Base-by-base conservation (phyloP, 306 rosid species). In the Gleditsia sinensis region DNA sequence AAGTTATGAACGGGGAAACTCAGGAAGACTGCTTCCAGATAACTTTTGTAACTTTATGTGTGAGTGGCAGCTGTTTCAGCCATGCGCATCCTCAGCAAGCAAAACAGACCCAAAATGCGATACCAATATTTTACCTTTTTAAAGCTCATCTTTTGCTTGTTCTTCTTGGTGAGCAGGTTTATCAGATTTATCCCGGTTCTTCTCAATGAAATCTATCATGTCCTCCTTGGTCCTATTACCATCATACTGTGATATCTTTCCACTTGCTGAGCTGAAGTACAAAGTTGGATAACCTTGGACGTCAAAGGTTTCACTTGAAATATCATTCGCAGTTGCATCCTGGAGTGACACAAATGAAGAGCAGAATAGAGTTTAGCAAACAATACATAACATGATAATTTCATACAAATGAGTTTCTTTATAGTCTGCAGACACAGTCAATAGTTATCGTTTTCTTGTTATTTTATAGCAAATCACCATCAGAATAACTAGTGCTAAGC, bases 321-420 rank as follows among this genome's bases (percentile, higher is more conserved):
- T 42, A 76, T 95, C 99, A 25, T 95, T 95, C 34, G 97, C 87
- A 49, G 98, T 90, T 59, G 97, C 97, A 63, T 95, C 99, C 99
- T 94, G 75, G 76, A 69, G 66, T 51, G 39, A 39, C 69, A 68
- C 28, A 36, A 39, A 58, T n/a, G 19, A 24, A 12, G 28, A 0
- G 28, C 34, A 66, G 13, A 75, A 39, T 4, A 13, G 64, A 69
- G 53, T 54, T 24, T 2, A 67, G 48, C 36, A 56, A 50, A 73
- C 21, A 3, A 17, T 24, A 37, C 8, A 37, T 3, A 25, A 56
- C 12, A 55, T 4, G 12, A n/a, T 3, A n/a, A 48, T 16, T 62
- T 74, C 49, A 51, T 37, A 32, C 46, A 36, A 72, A 14, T 24
- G 45, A 17, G 16, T 24, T 34, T 55, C 27, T 27, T 45, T 12